Base-by-base conservation (phyloP, 495 filamentous ascomycete genomes). In the Penicillium parvum region DNA sequence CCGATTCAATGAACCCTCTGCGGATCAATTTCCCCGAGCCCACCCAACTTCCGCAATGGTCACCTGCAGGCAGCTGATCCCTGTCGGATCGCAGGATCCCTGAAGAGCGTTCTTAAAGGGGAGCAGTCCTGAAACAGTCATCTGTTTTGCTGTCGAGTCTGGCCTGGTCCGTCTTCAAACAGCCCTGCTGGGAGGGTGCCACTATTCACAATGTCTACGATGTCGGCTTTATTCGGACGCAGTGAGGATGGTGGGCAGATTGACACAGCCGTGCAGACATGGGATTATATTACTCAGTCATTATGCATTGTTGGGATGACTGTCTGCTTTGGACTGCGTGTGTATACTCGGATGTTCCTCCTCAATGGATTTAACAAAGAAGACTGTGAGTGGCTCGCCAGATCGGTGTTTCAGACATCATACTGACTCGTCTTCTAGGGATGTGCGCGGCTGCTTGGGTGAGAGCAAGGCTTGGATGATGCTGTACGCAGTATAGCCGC, bases 311-410 rank as follows among this genome's bases (percentile, higher is more conserved):
- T 44, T 30, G 38, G 26, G 0, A 64, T 57, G 55, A 57, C 50
- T 0, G 10, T 60, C 3, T 61, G 57, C 48, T 60, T 59, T 28
- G 35, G 26, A 1, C 32, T 61, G 2, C 50, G 61, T 14, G 28
- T 49, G 16, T 64, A 52, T 33, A 59, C 58, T 7, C 50, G 55
- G 2, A 15, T 49, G 11, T 53, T 53, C 12, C 44, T 59, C 32
- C 48, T 57, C 7, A 48, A 47, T 27, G 57, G 61, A 0, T 55
- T 55, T 14, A 44, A 33, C 4, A 61, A 53, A 18, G 55, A 61
- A 29, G 61, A 61, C 27, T 64, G 58, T 64, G 33, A 49, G 61
- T 57, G 10, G 10, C 7, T 14, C n/a, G n/a, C n/a, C n/a, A n/a
- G n/a, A n/a, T n/a, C n/a, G n/a, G n/a, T n/a, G n/a, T n/a, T 27